Conservation (phyloP, 306 rosid species). For the Dalbergia oliveri region DNA sequence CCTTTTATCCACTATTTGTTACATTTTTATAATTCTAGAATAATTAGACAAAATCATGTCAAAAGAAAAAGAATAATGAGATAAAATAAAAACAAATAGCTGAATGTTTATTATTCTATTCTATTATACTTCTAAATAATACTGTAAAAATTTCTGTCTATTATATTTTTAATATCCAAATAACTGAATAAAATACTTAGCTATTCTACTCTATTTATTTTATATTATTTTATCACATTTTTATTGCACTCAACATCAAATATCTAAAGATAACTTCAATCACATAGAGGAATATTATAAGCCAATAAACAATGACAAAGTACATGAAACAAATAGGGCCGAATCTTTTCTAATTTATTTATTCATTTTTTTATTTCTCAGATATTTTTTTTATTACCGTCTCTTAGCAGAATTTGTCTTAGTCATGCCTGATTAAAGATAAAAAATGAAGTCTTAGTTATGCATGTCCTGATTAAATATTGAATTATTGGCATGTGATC, state of each 20-base stretch:
- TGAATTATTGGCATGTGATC: conserved; percentile 8
- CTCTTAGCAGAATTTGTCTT: background rate
- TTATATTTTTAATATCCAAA: no score
- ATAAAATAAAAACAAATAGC: no score
- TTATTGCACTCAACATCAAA: no score
- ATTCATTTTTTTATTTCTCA: background rate
- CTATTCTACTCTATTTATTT: no score
- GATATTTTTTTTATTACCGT: background rate
- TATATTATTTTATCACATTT: background rate
- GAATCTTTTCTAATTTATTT: background rate
- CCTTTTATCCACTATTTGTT: no score
- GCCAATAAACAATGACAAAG: background rate
- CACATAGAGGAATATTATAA: background rate
- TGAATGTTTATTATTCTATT: no score
- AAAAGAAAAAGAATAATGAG: no score
- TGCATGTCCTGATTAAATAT: background rate
- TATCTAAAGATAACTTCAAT: background rate
- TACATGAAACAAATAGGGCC: conserved; percentile 12
- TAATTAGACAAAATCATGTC: no score
- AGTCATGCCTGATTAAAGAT: background rate
- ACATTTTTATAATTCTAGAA: no score
- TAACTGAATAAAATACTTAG: no score
- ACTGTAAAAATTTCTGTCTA: no score
- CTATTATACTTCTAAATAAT: no score
- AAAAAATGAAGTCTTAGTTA: background rate